Conservation (phyloP, 345 rosid genomes). For the Luvunga scandens region DNA sequence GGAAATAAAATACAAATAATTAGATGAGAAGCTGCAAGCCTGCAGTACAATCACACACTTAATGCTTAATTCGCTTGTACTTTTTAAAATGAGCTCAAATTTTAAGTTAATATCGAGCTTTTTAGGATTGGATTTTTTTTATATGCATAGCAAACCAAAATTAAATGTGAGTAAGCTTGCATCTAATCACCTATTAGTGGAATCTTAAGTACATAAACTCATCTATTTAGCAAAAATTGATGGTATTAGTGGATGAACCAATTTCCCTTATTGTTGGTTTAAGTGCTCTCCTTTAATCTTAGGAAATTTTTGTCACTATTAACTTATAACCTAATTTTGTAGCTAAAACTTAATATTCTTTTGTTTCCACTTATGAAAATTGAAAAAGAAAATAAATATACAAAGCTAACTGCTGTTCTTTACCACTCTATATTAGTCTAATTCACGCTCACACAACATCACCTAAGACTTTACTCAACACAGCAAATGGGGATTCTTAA, state of each 20-base stretch:
- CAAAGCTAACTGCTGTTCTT: neutral
- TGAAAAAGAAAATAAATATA: neutral
- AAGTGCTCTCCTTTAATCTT: neutral
- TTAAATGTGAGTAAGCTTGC: too few species aligned
- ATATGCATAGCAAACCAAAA: too few species aligned
- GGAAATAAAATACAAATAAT: too few species aligned
- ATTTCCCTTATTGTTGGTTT: conserved; percentile 34
- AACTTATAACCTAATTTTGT: conserved; percentile 37
- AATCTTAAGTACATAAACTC: too few species aligned
- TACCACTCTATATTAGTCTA: conserved; percentile 10
- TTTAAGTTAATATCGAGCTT: too few species aligned
- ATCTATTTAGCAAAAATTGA: too few species aligned
- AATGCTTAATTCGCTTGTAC: too few species aligned
- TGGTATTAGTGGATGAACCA: conserved; percentile 44
- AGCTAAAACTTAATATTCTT: neutral
- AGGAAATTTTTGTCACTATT: conserved; percentile 6
- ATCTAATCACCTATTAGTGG: too few species aligned
- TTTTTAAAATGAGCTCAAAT: too few species aligned
- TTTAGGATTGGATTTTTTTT: too few species aligned
- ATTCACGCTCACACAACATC: neutral
- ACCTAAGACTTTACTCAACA: neutral
- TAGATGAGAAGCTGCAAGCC: too few species aligned
- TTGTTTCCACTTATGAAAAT: neutral
- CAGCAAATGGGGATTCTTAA: conserved; percentile 26
- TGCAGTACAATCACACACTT: too few species aligned